These are phyloP conservation scores for Apiospora kogelbergensis DNA, from an alignment of 2,329 filamentous ascomycete genomes.

Conservation along the genomic window DNA sequence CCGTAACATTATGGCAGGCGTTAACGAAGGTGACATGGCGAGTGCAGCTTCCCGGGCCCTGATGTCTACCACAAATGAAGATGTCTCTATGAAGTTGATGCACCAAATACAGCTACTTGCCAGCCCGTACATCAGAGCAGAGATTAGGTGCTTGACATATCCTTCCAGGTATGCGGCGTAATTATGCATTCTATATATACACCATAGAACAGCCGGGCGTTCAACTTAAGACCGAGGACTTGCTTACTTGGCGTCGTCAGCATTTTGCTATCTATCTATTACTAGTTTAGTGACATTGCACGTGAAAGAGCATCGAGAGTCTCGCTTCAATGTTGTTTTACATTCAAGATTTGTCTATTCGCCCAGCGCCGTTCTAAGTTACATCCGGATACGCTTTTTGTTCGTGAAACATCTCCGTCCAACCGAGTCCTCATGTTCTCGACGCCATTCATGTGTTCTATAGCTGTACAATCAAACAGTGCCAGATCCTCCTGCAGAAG, in stretches of 20 bases:
- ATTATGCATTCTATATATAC: background rate
- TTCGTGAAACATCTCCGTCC: background rate
- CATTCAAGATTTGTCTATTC: constrained; percentile 8
- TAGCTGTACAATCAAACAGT: constrained; percentile 9
- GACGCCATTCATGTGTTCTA: constrained; percentile 8
- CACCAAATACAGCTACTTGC: no score
- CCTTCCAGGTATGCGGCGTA: background rate
- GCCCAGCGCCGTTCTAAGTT: constrained; percentile 12
- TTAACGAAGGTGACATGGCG: background rate
- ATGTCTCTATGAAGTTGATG: no score
- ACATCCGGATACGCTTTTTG: background rate
- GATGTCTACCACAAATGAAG: background rate
- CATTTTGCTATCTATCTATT: background rate
- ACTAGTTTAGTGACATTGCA: background rate
- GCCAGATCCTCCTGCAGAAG: background rate
- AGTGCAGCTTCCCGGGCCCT: background rate
- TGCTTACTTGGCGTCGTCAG: background rate
- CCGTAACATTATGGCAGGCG: background rate
- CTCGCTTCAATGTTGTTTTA: background rate
- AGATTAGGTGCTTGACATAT: background rate
- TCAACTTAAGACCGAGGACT: background rate
- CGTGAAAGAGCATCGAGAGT: background rate
- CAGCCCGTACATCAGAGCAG: no score
- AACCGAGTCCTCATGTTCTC: constrained; percentile 5
- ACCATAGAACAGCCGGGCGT: background rate